Evolutionary conservation across 2,329 filamentous ascomycete genomes (phyloP), one percentile per base, ranked within the genome.

Genomic region (Oidium heveae): DNA sequence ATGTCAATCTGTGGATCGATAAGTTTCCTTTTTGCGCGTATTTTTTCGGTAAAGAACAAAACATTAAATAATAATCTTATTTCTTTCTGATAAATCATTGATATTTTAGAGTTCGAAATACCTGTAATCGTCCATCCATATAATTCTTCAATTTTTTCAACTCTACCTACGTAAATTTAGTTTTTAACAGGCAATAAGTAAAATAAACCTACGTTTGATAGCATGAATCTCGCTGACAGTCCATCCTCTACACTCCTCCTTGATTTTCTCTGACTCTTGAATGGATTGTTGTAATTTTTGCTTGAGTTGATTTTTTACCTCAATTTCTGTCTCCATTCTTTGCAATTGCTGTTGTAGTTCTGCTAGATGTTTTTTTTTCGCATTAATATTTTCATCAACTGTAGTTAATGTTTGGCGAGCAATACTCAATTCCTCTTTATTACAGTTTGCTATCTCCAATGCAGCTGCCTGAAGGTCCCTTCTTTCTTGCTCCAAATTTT

Each of bases 181-280:
- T 37, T 5, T 28, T n/a, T 8, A 24, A 24, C 3, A 15, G 18
- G 13, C 9, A 22, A 41, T 39, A 20, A 18, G 15, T 16, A 28
- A 47, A 36, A 36, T 22, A 18, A 22, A 63, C 71, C 64, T 73
- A 85, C 84, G 76, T 74, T 88, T 87, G n/a, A 94, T 71, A 41
- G 72, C 70, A 58, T 75, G 75, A 58, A 96, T 85, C 67, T 96
- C 91, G 32, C 75, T 80, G 54, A 81, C 77, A 55, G 82, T 89
- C 82, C 88, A 95, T 41, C 89, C 88, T 54, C 88, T 79, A 65
- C 84, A 94, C 62, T 94, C 84, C 65, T 95, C 87, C 58, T 84
- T 77, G 28, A 93, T 73, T 59, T 79, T 80, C 66, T 95, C 87
- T 0, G 88, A 85, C 62, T 86, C 81, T 56, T 78, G 75, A 56